Percentiles rank a stretch among this genome's conserved stretches.
These are phyloP conservation scores for Candida oleophila DNA, from an alignment of 805 yeast genomes.

Conservation along the genomic window DNA sequence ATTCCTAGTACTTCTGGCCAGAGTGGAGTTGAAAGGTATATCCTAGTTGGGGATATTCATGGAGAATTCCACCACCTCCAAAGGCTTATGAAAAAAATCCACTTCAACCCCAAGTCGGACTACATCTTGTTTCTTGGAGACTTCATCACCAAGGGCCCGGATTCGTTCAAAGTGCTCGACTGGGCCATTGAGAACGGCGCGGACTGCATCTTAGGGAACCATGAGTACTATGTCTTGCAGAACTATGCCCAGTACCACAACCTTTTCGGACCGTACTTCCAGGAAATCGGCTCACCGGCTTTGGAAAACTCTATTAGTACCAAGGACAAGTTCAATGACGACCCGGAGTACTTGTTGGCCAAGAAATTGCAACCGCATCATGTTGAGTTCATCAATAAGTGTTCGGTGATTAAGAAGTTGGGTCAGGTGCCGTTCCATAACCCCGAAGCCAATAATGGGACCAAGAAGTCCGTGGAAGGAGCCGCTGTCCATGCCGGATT, in stretches of 20 bases:
- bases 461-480: slow-evolving; percentile 30
- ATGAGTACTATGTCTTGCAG: slow-evolving; percentile 70
- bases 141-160: slow-evolving; percentile 80
- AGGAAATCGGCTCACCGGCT: slow-evolving; percentile 6
- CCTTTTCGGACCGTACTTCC: slow-evolving; percentile 33
- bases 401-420: slow-evolving; percentile 62
- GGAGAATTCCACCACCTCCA: slow-evolving; percentile 64
- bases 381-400: slow-evolving; percentile 54
- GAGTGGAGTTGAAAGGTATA: slow-evolving; percentile 42
- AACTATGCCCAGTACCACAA: slow-evolving; percentile 63
- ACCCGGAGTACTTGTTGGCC: slow-evolving; percentile 47
- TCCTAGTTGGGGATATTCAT: slow-evolving; percentile 86
- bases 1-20: too few species aligned
- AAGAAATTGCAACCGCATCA: slow-evolving; percentile 59
- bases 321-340: slow-evolving; percentile 23
- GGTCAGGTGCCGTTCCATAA: slow-evolving; percentile 56
- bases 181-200: slow-evolving; percentile 56
- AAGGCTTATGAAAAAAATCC: slow-evolving; percentile 50
- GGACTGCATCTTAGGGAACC: slow-evolving; percentile 85
- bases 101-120: slow-evolving; percentile 49
- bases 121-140: slow-evolving; percentile 77
- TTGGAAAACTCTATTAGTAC: neutral
- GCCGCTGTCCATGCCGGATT: slow-evolving; percentile 85
- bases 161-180: slow-evolving; percentile 67
- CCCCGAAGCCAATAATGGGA: slow-evolving; percentile 15